These are phyloP conservation scores for Pseudoneurospora amorphoporcata DNA, from an alignment of 495 filamentous ascomycete species.

Conservation along the genomic window DNA sequence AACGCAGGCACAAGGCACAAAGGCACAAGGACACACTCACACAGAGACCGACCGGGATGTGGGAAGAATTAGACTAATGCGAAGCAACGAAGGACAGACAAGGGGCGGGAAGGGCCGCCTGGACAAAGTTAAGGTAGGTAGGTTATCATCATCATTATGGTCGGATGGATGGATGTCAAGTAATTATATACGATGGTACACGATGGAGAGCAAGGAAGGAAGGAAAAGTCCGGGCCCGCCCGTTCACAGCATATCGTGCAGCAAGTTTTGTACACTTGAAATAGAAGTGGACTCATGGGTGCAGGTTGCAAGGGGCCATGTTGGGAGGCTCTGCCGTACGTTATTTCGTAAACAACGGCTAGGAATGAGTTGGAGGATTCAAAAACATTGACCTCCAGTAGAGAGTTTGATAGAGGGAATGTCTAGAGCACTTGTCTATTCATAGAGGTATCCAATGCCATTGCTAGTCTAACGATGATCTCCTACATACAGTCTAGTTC, in stretches of 20 bases:
- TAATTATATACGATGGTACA: neutral
- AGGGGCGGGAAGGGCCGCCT: neutral
- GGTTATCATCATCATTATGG: neutral
- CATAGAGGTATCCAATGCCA: neutral
- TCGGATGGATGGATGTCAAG: neutral
- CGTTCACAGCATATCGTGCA: neutral
- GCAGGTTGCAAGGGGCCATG: neutral
- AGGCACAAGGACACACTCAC: neutral
- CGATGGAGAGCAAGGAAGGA: neutral
- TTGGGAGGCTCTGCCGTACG: neutral
- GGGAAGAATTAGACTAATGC: neutral
- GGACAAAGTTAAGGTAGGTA: neutral
- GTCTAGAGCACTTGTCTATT: neutral
- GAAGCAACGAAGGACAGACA: neutral
- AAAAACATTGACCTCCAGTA: neutral
- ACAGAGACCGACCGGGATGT: neutral
- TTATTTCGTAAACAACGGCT: neutral
- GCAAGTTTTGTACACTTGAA: neutral
- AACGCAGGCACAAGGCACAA: neutral
- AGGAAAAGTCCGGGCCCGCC: neutral
- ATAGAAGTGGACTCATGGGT: neutral
- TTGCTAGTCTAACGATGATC: neutral
- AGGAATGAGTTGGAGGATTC: neutral
- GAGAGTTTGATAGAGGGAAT: neutral
- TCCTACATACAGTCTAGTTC: neutral